Percentiles rank a stretch among this genome's conserved stretches.
Evolutionary conservation across 441 rosid species (phyloP).

Genomic region (Flueggea neowawraea): DNA sequence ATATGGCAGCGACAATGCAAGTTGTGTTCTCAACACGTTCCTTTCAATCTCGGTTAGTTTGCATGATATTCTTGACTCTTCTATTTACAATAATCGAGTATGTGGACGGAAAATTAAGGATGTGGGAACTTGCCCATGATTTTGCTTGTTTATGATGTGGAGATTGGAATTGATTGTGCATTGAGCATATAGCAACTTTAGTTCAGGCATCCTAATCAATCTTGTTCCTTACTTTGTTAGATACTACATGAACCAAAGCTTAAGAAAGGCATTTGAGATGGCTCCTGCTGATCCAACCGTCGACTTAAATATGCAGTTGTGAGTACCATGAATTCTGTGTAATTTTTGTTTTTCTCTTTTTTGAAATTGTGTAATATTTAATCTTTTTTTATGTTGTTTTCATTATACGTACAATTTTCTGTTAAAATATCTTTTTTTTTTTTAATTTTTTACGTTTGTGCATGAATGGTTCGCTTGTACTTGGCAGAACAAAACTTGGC

Average conservation of each 20-base stretch:
- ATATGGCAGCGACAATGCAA: conserved; percentile 99
- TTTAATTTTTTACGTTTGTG: neutral
- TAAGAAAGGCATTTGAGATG: conserved; percentile 71
- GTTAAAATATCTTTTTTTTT: neutral
- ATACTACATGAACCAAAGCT: conserved; percentile 60
- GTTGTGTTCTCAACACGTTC: conserved; percentile 72
- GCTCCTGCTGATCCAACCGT: conserved; percentile 99
- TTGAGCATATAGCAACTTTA: neutral
- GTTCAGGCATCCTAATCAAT: conserved; percentile 9
- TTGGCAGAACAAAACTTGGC: conserved; percentile 85
- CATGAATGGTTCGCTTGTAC: conserved; percentile 9
- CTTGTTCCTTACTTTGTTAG: conserved; percentile 27
- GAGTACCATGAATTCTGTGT: conserved; percentile 32
- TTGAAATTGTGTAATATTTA: neutral
- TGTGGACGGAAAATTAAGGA: neutral
- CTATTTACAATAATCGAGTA: neutral
- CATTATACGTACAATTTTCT: conserved; percentile 3
- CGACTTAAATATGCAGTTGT: conserved; percentile 96
- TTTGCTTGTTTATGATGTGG: too few relatives aligned
- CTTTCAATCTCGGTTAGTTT: conserved; percentile 49
- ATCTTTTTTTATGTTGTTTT: conserved; percentile 5
- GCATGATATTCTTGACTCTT: neutral
- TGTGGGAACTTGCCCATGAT: neutral
- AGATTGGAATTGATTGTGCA: too few relatives aligned
- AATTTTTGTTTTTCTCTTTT: too few relatives aligned